Evolutionary conservation across 78 protist species (phyloP).

Genomic region (Dictyostelium citrinum): DNA sequence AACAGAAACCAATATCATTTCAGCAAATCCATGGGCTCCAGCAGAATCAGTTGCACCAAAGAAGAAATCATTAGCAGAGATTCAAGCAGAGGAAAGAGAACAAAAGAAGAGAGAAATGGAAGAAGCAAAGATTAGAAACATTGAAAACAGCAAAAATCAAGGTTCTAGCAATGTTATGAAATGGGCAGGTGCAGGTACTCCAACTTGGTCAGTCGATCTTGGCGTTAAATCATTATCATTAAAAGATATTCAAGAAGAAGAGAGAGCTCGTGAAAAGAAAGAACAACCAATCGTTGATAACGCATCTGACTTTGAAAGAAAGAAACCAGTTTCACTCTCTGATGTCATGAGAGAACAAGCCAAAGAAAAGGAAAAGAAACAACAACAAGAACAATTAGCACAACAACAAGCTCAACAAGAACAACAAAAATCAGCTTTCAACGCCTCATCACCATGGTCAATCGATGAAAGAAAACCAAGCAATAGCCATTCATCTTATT

Average conservation of each 20-base stretch:
- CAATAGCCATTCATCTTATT: not conserved
- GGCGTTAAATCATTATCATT: not conserved
- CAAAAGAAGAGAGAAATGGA: constrained; percentile 55
- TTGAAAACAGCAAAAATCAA: constrained; percentile 19
- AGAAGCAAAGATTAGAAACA: not conserved
- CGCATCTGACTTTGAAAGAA: not conserved
- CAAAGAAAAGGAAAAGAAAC: constrained; percentile 40
- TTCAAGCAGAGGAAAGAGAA: constrained; percentile 61
- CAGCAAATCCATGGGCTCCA: constrained; percentile 52
- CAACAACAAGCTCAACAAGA: constrained; percentile 52
- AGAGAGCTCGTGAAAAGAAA: constrained; percentile 2
- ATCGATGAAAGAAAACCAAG: not conserved
- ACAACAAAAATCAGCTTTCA: not conserved
- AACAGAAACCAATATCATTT: not conserved
- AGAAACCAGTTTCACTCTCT: constrained; percentile 36
- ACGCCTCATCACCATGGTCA: constrained; percentile 68
- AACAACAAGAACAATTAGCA: constrained; percentile 21
- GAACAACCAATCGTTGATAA: not conserved
- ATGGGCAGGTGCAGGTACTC: constrained; percentile 32
- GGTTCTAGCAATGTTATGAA: not conserved
- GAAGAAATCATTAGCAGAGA: constrained; percentile 32
- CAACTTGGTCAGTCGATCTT: constrained; percentile 25
- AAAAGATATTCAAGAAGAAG: constrained; percentile 8
- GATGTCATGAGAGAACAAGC: constrained; percentile 70
- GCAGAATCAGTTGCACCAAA: not conserved